A percentile compares a stretch with the other conserved stretches of the same genome.
These are phyloP conservation scores for Tricholoma saponaceum DNA, from an alignment of 768 basidiomycete species.

Conservation along the genomic window DNA sequence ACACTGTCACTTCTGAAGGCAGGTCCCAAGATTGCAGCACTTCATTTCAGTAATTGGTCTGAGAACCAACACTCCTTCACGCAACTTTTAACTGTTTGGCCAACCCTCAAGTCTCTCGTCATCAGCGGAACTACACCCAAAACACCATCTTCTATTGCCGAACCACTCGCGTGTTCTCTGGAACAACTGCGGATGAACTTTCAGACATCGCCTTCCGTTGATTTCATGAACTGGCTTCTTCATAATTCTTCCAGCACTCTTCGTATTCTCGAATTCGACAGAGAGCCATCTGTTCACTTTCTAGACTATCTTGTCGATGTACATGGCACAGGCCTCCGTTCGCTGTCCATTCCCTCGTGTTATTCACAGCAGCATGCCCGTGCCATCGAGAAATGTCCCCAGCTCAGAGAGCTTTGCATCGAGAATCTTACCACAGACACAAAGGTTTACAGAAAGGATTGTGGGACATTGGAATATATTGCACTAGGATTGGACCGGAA, in stretches of 20 bases:
- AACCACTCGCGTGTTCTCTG: constrained; percentile 45
- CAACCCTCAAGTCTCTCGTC: constrained; percentile 50
- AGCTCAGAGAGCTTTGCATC: constrained; percentile 50
- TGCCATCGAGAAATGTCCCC: constrained; percentile 43
- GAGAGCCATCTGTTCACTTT: constrained; percentile 52
- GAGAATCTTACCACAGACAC: constrained; percentile 49
- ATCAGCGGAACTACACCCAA: constrained; percentile 57
- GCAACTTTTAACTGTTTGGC: constrained; percentile 64
- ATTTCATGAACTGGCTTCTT: constrained; percentile 70
- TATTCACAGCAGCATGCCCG: constrained; percentile 41
- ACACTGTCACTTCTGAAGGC: constrained; percentile 49
- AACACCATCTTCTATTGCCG: constrained; percentile 36
- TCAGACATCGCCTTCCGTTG: constrained; percentile 55
- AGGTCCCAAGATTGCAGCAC: constrained; percentile 48
- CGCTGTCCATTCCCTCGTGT: constrained; percentile 56
- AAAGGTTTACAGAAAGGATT: constrained; percentile 43
- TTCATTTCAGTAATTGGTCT: constrained; percentile 72
- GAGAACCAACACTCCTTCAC: constrained; percentile 51
- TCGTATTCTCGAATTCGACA: constrained; percentile 50
- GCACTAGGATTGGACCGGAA: constrained; percentile 59
- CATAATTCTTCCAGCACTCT: constrained; percentile 50
- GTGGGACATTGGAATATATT: constrained; percentile 47
- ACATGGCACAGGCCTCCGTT: constrained; percentile 46
- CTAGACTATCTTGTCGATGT: constrained; percentile 51
- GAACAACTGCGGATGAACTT: constrained; percentile 59